Evolutionary conservation across 139 green algal species (phyloP).

Genomic region (Edaphochlamys debaryana): DNA sequence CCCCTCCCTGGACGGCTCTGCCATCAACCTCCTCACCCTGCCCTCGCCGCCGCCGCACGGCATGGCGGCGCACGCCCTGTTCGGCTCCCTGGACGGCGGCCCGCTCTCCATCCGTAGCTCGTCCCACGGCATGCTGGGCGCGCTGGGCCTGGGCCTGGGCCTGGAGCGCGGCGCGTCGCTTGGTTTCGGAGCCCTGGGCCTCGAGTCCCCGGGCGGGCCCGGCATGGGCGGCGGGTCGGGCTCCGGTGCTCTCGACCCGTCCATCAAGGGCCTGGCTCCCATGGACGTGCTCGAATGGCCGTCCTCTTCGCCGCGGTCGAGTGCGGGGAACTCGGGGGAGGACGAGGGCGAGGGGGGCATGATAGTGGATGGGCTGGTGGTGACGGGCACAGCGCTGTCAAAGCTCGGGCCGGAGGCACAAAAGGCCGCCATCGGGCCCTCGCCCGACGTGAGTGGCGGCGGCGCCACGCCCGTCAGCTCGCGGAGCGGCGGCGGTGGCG

Average conservation of each 20-base stretch:
- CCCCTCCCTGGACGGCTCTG: constrained; percentile 19
- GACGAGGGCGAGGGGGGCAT: constrained; percentile 20
- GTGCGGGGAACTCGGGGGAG: background rate
- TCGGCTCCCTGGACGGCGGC: constrained; percentile 27
- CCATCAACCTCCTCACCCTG: constrained; percentile 18
- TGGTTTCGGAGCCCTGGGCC: background rate
- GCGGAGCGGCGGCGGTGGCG: no score
- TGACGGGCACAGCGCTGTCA: constrained; percentile 2
- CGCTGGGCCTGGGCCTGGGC: background rate
- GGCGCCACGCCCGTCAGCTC: background rate
- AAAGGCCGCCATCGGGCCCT: constrained; percentile 22
- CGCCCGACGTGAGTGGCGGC: background rate
- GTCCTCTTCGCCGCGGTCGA: constrained; percentile 15
- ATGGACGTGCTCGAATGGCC: constrained; percentile 40
- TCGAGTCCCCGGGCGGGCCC: background rate
- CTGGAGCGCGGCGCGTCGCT: constrained; percentile 10
- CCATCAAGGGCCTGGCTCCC: constrained; percentile 15
- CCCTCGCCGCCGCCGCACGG: constrained; percentile 32
- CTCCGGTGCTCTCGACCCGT: background rate
- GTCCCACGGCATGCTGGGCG: constrained; percentile 28
- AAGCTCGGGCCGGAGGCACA: constrained; percentile 16
- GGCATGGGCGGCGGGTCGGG: no score
- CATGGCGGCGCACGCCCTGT: background rate
- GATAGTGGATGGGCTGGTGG: constrained; percentile 13
- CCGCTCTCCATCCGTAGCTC: constrained; percentile 25